Percentiles rank a stretch among this genome's conserved stretches.
Evolutionary conservation across 495 filamentous ascomycete species (phyloP).

Genomic region (Aspergillus baeticus): DNA sequence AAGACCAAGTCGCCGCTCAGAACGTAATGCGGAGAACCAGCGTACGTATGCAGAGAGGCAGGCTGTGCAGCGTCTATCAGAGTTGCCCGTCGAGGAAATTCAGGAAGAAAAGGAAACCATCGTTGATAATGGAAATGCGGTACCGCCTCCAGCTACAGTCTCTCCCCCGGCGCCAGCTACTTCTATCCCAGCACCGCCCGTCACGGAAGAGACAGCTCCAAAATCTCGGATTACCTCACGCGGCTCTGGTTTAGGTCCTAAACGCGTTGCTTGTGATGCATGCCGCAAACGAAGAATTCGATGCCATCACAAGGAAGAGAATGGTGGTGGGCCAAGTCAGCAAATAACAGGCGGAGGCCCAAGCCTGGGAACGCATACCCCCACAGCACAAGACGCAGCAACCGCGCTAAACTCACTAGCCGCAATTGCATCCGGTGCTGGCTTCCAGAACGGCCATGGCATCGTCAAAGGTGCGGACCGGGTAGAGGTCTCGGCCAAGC

Average conservation of each 20-base stretch:
- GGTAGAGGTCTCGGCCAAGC: conserved; percentile 31
- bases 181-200: conserved; percentile 10
- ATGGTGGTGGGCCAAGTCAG: conserved; percentile 25
- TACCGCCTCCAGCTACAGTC: conserved; percentile 23
- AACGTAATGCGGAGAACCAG: conserved; percentile 43
- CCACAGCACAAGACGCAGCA: conserved; percentile 45
- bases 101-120: conserved; percentile 14
- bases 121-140: conserved; percentile 11
- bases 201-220: conserved; percentile 30
- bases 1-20: conserved; percentile 45
- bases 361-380: conserved; percentile 31
- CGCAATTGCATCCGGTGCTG: conserved; percentile 42
- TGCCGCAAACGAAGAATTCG: conserved; percentile 54
- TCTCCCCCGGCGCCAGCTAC: conserved; percentile 20
- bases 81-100: conserved; percentile 21
- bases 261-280: conserved; percentile 53
- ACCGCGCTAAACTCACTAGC: conserved; percentile 45
- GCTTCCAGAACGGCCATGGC: conserved; percentile 27
- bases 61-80: conserved; percentile 40
- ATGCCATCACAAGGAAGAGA: conserved; percentile 54
- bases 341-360: conserved; percentile 31
- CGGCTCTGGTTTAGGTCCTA: conserved; percentile 47
- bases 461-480: conserved; percentile 24
- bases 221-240: conserved; percentile 36
- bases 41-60: conserved; percentile 48